Base-by-base conservation (phyloP, 2,329 filamentous ascomycete species). In the Daldinia eschscholtzii region DNA sequence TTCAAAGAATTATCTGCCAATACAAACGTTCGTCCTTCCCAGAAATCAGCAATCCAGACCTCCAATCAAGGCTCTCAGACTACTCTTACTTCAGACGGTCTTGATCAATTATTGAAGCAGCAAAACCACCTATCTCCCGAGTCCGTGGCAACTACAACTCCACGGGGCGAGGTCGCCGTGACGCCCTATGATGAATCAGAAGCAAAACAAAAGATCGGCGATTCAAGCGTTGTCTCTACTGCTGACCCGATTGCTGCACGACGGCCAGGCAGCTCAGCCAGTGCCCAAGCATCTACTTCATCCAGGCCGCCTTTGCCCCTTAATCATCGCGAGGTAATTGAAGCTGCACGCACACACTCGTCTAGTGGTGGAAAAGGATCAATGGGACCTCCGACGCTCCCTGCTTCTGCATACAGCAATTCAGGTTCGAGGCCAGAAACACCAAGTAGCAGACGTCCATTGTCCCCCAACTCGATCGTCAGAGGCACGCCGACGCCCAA, bases 301-400 rank as follows among this genome's bases (percentile, higher is more conserved):
- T 79, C 81, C 33, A 77, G 82, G 83, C 93, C 93, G 41, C 94
- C 94, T 35, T 84, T 98, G 65, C 95, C 94, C 44, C 74, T 84
- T 12, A 94, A 98, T 78, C 94, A 97, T 79, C 92, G 89, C 73
- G 89, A 96, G 80, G 90, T 87, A 65, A 97, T 98, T 73, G 91
- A 95, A 75, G 93, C 93, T 56, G 93, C 92, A 42, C 90, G 89
- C 69, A 84, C 86, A 30, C 82, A 83, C 23, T 89, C 88, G 4
- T 81, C 85, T 68, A 75, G 86, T 76, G 78, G 84, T 74, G 77
- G 76, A 42, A 82, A 79, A 72, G 82, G 80, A 41, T 79, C 74
- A 18, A 98, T 98, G 94, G 93, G 92, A 2, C 95, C 95, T 55
- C 95, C 95, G n/a, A 79, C 89, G 46, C 86, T 92, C 74, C 93